Evolutionary conservation across 768 basidiomycete genomes (phyloP).

Genomic region (Obba rivulosa): DNA sequence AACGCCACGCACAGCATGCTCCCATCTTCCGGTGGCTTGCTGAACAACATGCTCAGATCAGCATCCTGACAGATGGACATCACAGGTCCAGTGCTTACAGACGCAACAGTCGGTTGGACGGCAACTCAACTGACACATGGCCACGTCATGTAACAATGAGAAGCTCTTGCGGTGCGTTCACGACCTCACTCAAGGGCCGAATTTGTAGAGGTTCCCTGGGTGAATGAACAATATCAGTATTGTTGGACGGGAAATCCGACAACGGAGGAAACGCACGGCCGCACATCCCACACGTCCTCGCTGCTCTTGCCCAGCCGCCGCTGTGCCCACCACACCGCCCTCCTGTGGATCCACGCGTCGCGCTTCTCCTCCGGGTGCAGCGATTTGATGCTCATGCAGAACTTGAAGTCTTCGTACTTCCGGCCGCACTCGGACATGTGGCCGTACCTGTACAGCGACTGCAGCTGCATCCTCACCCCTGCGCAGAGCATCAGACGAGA

Average conservation of each 20-base stretch:
- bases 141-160: no score
- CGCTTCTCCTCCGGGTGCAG: conserved; percentile 72
- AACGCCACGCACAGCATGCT: no score
- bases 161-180: no score
- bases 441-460: conserved; percentile 84
- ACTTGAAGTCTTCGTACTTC: conserved; percentile 92
- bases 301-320: conserved; percentile 74
- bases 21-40: no score
- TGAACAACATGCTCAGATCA: no score
- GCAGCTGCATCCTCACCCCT: conserved; percentile 80
- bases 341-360: conserved; percentile 77
- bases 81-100: no score
- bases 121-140: no score
- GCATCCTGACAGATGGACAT: no score
- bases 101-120: no score
- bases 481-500: conserved; percentile 4
- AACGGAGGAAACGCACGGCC: conserved; percentile 51
- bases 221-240: no score
- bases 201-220: no score
- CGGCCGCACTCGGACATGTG: conserved; percentile 60
- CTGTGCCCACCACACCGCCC: conserved; percentile 94
- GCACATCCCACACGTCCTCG: conserved; percentile 91
- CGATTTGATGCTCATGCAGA: conserved; percentile 81
- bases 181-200: no score
- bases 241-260: background rate